Evolutionary conservation across 805 yeast species (phyloP).

Genomic region (Sugiyamaella mastotermitis): DNA sequence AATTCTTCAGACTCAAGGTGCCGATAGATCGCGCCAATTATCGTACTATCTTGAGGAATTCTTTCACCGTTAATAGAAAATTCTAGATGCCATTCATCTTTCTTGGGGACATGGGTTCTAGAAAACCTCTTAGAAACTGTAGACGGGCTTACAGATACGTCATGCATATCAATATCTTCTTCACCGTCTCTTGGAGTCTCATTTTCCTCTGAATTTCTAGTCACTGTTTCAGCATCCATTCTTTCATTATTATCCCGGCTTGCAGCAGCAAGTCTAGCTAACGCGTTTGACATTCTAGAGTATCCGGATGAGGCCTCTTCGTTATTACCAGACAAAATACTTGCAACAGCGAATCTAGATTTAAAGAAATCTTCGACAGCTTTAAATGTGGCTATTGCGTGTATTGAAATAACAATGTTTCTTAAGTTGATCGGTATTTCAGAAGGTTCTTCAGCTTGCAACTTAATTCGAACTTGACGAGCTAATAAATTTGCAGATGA

Average conservation of each 20-base stretch:
- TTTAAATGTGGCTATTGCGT: slow-evolving; percentile 46
- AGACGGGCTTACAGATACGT: slow-evolving; percentile 1
- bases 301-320: too few relatives aligned
- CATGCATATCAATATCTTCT: slow-evolving; percentile 11
- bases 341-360: slow-evolving; percentile 12
- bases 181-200: slow-evolving; percentile 13
- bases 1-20: slow-evolving; percentile 9
- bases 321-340: not conserved
- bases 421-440: slow-evolving; percentile 19
- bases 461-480: slow-evolving; percentile 57
- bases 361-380: slow-evolving; percentile 41
- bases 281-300: too few relatives aligned
- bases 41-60: slow-evolving; percentile 60
- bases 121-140: too few relatives aligned
- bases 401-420: slow-evolving; percentile 37
- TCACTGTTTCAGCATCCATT: not conserved
- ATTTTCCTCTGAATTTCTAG: slow-evolving; percentile 8
- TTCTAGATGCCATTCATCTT: slow-evolving; percentile 40
- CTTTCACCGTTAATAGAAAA: slow-evolving; percentile 53
- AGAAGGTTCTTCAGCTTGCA: slow-evolving; percentile 36
- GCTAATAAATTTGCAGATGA: slow-evolving; percentile 41
- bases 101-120: slow-evolving; percentile 2
- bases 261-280: too few relatives aligned
- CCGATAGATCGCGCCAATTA: slow-evolving; percentile 58
- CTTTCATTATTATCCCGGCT: slow-evolving; percentile 1